phyloP scores from a whole-genome alignment of 78 protist genomes.

The Isochrysis galbana region DNA sequence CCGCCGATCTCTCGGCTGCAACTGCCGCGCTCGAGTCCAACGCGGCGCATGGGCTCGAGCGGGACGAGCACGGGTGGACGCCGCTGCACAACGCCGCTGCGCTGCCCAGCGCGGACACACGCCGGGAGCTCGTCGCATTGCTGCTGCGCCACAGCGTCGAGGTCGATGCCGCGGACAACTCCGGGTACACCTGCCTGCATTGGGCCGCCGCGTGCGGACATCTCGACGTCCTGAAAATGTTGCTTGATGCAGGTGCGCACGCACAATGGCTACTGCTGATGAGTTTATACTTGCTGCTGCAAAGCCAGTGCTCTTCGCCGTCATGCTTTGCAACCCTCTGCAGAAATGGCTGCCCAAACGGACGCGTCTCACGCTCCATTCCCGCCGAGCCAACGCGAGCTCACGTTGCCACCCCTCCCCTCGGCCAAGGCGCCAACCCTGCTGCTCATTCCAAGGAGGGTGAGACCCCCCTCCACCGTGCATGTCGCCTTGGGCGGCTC shows the following conservation, averaged over 20 bases:
- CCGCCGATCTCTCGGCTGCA: neutral
- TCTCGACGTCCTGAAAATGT: too few relatives aligned
- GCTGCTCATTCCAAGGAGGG: neutral
- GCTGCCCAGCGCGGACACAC: neutral
- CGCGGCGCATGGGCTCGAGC: neutral
- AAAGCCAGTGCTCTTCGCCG: too few relatives aligned
- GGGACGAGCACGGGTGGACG: conserved; percentile 5
- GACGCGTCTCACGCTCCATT: too few relatives aligned
- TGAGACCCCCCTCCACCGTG: conserved; percentile 24
- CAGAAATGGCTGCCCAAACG: too few relatives aligned
- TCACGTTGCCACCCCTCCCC: neutral
- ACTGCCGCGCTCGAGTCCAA: neutral
- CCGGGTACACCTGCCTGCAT: neutral
- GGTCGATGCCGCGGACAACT: neutral
- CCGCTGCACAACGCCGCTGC: neutral
- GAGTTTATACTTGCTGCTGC: too few relatives aligned
- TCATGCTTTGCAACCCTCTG: too few relatives aligned
- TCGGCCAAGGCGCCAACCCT: neutral
- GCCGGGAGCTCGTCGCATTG: neutral
- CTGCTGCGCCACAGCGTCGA: neutral
- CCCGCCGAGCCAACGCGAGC: too few relatives aligned
- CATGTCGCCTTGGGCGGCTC: neutral
- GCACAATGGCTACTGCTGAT: too few relatives aligned
- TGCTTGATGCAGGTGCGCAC: too few relatives aligned
- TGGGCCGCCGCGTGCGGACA: conserved; percentile 3